Evolutionary conservation across 1,284 basidiomycete species (phyloP), one percentile per base, ranked within the genome.

Genomic region (Takashimella koratensis): DNA sequence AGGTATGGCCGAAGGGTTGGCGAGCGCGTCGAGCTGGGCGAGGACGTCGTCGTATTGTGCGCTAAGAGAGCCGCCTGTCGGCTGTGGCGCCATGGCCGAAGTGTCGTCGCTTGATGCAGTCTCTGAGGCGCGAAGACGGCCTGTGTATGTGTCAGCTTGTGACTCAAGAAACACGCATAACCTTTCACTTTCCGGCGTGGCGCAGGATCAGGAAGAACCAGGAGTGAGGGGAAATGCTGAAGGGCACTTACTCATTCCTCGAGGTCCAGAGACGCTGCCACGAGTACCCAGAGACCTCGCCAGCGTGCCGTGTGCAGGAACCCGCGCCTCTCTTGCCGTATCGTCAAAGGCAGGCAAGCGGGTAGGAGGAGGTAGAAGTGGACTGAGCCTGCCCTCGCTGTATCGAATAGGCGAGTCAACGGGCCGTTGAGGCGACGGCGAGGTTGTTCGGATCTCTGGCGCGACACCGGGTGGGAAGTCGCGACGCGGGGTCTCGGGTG

Each of bases 11-110:
- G 47, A 43, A 12, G 54, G 53, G 12, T 48, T 46, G n/a, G 66
- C 70, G 13, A 72, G 63, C 11, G 61, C 63, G 51, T 74, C 66
- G 26, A 74, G 66, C 19, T 64, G 59, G 12, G 65, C 63, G 24
- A 70, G 58, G 45, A 74, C 62, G 30, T 66, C 67, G 54, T 72
- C 64, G 52, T 70, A 74, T n/a, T 49, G 45, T 24, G 40, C 53
- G 20, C 43, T 40, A 36, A 56, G 25, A 39, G 50, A 48, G 13
- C 48, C 44, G 20, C 56, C 53, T 3, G 56, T 55, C n/a, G 41
- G 45, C 30, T 54, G 53, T 6, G 52, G 50, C 10, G 27, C 44
- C 20, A 54, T 25, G 20, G 55, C n/a, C 26, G 50, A 30, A 36
- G 30, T 16, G 43, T 19, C 12, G 22, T 30, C 42, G 23, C 3